Percentiles rank a stretch among this genome's conserved stretches.
phyloP scores from a whole-genome alignment of 2,329 filamentous ascomycete species.

The Pestalotiopsis sp. region DNA sequence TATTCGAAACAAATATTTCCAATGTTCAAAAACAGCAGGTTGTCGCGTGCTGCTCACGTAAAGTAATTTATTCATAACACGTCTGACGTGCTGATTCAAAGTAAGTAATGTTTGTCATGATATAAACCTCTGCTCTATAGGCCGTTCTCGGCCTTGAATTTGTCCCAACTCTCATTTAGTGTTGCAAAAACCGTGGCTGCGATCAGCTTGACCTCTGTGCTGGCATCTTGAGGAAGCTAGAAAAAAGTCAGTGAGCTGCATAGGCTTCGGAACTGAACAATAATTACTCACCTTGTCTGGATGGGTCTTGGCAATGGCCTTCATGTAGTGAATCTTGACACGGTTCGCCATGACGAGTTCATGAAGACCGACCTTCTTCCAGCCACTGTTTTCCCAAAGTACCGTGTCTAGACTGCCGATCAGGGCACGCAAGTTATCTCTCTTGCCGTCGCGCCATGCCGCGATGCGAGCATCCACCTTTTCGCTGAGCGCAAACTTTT shows the following conservation, averaged over 20 bases:
- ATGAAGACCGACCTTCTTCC: slow-evolving; percentile 95
- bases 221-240: slow-evolving; percentile 66
- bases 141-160: slow-evolving; percentile 71
- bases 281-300: slow-evolving; percentile 83
- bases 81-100: background rate
- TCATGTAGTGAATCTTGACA: slow-evolving; percentile 99
- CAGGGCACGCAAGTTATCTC: slow-evolving; percentile 88
- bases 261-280: background rate
- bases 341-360: slow-evolving; percentile 91
- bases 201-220: slow-evolving; percentile 67
- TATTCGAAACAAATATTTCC: too few species aligned
- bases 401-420: slow-evolving; percentile 86
- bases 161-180: slow-evolving; percentile 74
- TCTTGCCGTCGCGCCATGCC: slow-evolving; percentile 87
- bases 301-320: slow-evolving; percentile 97
- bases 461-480: slow-evolving; percentile 79
- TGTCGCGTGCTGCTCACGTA: background rate
- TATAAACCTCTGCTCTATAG: slow-evolving; percentile 35
- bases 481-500: slow-evolving; percentile 88
- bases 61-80: background rate
- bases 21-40: background rate
- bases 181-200: slow-evolving; percentile 68
- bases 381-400: slow-evolving; percentile 88
- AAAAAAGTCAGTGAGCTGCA: slow-evolving; percentile 16
- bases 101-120: background rate